Percentiles rank a stretch among this genome's conserved stretches.
Evolutionary conservation across 1,284 basidiomycete species (phyloP).

Genomic region (Boletus sp.): DNA sequence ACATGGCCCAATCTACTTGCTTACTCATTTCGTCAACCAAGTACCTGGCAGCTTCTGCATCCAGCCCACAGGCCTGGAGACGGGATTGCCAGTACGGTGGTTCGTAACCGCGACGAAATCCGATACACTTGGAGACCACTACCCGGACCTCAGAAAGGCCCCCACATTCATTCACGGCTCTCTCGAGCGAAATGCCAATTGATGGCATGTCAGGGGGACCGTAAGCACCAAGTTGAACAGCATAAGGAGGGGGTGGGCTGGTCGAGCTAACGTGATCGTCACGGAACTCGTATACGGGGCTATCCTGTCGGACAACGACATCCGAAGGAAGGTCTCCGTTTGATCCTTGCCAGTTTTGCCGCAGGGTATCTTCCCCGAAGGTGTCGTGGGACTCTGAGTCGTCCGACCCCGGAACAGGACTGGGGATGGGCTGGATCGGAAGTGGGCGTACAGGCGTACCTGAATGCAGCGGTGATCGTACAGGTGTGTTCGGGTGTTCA

Average conservation of each 20-base stretch:
- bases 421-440: conserved; percentile 29
- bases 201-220: conserved; percentile 7
- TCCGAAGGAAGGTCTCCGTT: conserved; percentile 6
- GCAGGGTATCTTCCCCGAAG: conserved; percentile 11
- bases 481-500: conserved; percentile 15
- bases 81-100: conserved; percentile 34
- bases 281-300: conserved; percentile 22
- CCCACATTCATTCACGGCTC: conserved; percentile 23
- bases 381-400: conserved; percentile 13
- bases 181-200: conserved; percentile 31
- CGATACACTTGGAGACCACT: conserved; percentile 32
- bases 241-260: conserved; percentile 27
- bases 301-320: conserved; percentile 30
- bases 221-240: conserved; percentile 10
- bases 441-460: conserved; percentile 19
- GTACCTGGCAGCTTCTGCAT: conserved; percentile 17
- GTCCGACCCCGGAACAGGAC: conserved; percentile 22
- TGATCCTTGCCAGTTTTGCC: conserved; percentile 14
- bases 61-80: conserved; percentile 31
- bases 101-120: conserved; percentile 33
- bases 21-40: conserved; percentile 36
- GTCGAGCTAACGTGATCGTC: conserved; percentile 6
- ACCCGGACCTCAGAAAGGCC: conserved; percentile 22
- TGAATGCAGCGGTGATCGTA: background rate
- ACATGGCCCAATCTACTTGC: conserved; percentile 31